Base-by-base conservation (phyloP, 805 yeast species). In the Pachysolen tannophilus region DNA sequence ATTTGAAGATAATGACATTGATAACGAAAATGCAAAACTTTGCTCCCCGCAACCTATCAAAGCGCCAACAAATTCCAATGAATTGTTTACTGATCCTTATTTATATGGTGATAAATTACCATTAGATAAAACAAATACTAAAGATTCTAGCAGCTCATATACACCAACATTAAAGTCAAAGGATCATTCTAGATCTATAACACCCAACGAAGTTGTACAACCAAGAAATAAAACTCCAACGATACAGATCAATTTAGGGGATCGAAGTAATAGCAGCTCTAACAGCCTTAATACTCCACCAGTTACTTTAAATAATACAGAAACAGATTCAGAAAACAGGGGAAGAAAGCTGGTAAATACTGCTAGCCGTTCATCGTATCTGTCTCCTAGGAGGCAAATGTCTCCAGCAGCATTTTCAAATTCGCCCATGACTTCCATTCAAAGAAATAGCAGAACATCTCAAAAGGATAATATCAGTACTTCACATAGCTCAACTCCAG, bases 341-440 rank as follows among this genome's bases (percentile, higher is more conserved):
- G 39, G 39, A 3, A 28, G 39, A 19, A 32, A 14, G 20, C 24
- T 25, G 3, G 11, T 28, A 11, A 21, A 11, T 13, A 33, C 11
- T 30, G 27, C 34, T 43, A 25, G 35, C 41, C 9, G 49, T 47
- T 30, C 55, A 43, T 18, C 44, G 45, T 56, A 39, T 35, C 58
- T 26, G 27, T 72, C 81, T 2, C 82, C 82, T 11, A 60, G 78
- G 47, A 56, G 80, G 40, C 75, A 69, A 21, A 58, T 76, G 5
- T 76, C 82, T 1, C 76, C 82, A 3, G 67, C 67, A 43, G 63
- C 53, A 55, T 37, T 32, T 11, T 13, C 55, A 21, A 63, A 63
- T 39, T 67, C 73, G 1, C 81, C 80, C 15, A 56, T 78, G 49
- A 70, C 87, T 10, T 71, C 82, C 0, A 65, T 78, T 15, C 85